These are phyloP conservation scores for Helianthus annuus DNA, from an alignment of 129 eudicot species.

Conservation along the genomic window DNA sequence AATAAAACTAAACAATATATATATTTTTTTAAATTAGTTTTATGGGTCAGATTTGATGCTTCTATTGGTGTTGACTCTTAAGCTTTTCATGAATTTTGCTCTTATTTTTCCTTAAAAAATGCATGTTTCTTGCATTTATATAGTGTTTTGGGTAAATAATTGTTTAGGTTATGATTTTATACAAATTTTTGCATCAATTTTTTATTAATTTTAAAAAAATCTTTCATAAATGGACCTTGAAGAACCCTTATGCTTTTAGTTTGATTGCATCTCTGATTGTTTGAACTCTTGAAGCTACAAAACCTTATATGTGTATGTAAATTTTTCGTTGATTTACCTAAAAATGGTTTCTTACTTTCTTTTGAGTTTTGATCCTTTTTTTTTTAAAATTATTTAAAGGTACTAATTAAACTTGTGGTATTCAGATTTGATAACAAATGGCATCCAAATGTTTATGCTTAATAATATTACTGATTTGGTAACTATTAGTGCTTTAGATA, in stretches of 20 bases:
- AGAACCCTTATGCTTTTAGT: background rate
- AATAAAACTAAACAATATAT: background rate
- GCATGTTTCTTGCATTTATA: conserved; percentile 17
- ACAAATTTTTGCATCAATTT: background rate
- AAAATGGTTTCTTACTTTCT: conserved; percentile 3
- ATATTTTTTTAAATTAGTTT: background rate
- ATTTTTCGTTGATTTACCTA: conserved; percentile 5
- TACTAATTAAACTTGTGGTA: conserved; percentile 13
- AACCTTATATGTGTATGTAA: conserved; percentile 7
- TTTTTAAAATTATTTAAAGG: background rate
- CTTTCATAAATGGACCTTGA: background rate
- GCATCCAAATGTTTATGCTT: conserved; percentile 12
- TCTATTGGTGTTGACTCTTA: background rate
- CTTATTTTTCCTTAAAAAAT: background rate
- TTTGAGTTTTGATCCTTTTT: background rate
- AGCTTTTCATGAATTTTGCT: conserved; percentile 3
- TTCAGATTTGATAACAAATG: no score
- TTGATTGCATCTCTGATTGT: conserved; percentile 14
- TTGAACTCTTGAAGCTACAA: conserved; percentile 18
- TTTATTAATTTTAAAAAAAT: background rate
- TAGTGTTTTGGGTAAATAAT: background rate
- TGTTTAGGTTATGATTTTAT: background rate
- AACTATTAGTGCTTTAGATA: conserved; percentile 27
- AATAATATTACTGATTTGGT: conserved; percentile 15
- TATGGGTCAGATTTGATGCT: conserved; percentile 20